Base-by-base conservation (phyloP, 495 filamentous ascomycete genomes). In the Venustampulla echinocandica region DNA sequence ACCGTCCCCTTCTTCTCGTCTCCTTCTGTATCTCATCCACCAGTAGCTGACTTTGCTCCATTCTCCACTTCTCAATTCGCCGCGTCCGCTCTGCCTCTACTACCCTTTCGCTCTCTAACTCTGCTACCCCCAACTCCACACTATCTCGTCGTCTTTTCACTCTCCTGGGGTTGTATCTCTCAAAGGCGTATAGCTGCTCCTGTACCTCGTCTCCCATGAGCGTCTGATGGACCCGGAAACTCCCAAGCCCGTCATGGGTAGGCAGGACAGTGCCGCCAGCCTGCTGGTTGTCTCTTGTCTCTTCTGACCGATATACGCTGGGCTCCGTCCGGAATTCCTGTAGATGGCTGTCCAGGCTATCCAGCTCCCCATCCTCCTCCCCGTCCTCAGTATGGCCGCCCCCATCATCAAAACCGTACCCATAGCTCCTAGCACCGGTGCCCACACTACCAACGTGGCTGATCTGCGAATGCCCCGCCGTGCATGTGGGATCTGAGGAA, bases 291-390 rank as follows among this genome's bases (percentile, higher is more conserved):
- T 66, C 23, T 37, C 44, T 41, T 10, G 22, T n/a, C 7, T n/a
- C 37, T 21, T 19, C 22, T 5, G 10, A 20, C 18, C 37, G 27
- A 47, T 59, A 56, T 7, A 54, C 74, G 70, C 44, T 74, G 64
- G 45, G 76, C 64, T 76, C 42, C 79, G 72, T 75, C 46, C 82
- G 75, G 59, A 98, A 94, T 42, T 86, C 83, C 45, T 92, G 81
- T 17, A 96, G 70, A 42, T 90, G 87, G 52, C 89, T 86, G 61
- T 95, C 90, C 48, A 95, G 69, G 60, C 88, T 96, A 54, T 96
- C 90, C 35, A 94, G 69, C 63, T 95, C 87, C 57, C 71, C 77
- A 50, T 89, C 85, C 18, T 79, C 79, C 19, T 77, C 68, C 1
- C 61, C 67, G 1, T 54, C 68, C 23, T 68, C 64, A 25, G 54